Conservation (phyloP, 306 rosid species). For the Glycine tomentella region DNA sequence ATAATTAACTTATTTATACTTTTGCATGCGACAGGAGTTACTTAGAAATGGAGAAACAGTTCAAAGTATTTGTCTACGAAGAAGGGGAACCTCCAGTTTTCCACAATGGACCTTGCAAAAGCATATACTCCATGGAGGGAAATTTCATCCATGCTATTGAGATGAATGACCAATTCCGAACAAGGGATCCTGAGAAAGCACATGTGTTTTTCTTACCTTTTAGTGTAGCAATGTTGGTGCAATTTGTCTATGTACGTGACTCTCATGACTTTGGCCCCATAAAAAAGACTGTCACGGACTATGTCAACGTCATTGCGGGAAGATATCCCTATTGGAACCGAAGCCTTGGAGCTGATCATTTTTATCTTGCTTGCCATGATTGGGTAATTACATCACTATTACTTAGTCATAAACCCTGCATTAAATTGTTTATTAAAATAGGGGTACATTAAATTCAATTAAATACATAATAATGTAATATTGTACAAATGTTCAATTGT, state of each 20-base stretch:
- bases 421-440: too few relatives aligned
- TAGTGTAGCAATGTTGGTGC: constrained; percentile 86
- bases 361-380: constrained; percentile 93
- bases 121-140: constrained; percentile 91
- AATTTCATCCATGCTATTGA: constrained; percentile 81
- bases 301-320: constrained; percentile 58
- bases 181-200: constrained; percentile 79
- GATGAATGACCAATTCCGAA: constrained; percentile 70
- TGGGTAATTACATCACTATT: constrained; percentile 62
- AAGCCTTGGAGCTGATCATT: constrained; percentile 93
- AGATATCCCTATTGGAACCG: constrained; percentile 88
- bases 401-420: too few relatives aligned
- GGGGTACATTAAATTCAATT: too few relatives aligned
- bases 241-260: constrained; percentile 69
- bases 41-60: constrained; percentile 85
- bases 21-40: constrained; percentile 65
- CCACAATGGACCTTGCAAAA: constrained; percentile 94
- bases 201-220: constrained; percentile 83
- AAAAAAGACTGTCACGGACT: constrained; percentile 67
- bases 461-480: too few relatives aligned
- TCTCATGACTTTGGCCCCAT: constrained; percentile 79
- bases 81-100: constrained; percentile 95
- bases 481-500: too few relatives aligned
- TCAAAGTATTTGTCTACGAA: constrained; percentile 79
- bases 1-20: not conserved